Evolutionary conservation across 1,284 basidiomycete species (phyloP).

Genomic region (Anthracocystis setariae): DNA sequence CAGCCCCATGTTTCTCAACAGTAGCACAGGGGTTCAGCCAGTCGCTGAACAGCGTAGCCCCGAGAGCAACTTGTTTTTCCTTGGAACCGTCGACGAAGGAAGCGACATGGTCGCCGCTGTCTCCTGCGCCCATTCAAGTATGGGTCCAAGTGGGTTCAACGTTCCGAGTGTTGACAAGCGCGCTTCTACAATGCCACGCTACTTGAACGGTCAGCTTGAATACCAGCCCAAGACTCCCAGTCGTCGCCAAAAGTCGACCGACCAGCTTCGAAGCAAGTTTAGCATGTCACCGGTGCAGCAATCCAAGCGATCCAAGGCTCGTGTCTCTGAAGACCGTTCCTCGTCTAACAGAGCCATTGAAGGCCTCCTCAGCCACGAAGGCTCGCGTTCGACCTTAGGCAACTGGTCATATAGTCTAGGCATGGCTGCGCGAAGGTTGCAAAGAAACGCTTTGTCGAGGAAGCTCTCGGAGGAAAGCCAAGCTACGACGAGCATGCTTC

Average conservation of each 20-base stretch:
- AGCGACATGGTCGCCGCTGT: neutral
- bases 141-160: neutral
- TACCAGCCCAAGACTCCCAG: slow-evolving; percentile 21
- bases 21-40: slow-evolving; percentile 27
- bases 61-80: neutral
- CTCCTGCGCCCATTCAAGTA: neutral
- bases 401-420: slow-evolving; percentile 35
- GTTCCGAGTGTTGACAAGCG: neutral
- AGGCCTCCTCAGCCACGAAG: slow-evolving; percentile 15
- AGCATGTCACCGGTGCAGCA: slow-evolving; percentile 47
- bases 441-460: slow-evolving; percentile 18
- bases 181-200: slow-evolving; percentile 14
- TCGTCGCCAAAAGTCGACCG: slow-evolving; percentile 9
- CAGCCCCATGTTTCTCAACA: slow-evolving; percentile 34
- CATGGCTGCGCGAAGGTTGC: slow-evolving; percentile 24
- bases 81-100: neutral
- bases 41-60: slow-evolving; percentile 1
- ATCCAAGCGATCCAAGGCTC: slow-evolving; percentile 26
- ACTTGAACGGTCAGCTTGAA: neutral
- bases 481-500: slow-evolving; percentile 4
- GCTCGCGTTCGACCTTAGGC: slow-evolving; percentile 18
- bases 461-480: slow-evolving; percentile 24
- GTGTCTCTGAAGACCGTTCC: slow-evolving; percentile 18
- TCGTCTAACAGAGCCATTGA: slow-evolving; percentile 1
- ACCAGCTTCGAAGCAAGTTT: slow-evolving; percentile 44